Base-by-base conservation (phyloP, 257 asterid genomes). In the Pogostemon cablin region DNA sequence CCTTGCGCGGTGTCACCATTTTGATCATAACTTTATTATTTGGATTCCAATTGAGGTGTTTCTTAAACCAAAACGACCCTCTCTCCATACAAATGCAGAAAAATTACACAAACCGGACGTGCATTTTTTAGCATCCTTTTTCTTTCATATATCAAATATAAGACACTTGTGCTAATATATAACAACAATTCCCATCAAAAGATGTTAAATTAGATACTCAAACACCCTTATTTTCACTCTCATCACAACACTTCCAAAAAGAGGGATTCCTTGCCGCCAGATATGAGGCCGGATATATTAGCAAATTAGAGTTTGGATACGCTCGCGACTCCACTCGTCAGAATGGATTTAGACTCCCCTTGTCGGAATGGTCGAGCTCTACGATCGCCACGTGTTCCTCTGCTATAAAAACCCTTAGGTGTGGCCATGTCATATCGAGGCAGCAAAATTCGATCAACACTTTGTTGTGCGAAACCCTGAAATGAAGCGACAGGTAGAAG, bases 361-460 rank as follows among this genome's bases (percentile, higher is more conserved):
- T 2, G 98, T 74, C 11, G 97, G 95, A 1, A 85, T 90, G 11
- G 99, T 95, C 4, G 93, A 86, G 71, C 80, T 79, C 72, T 91
- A 88, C 81, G 85, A 87, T 68, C 87, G 97, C 3, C 98, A 95
- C 78, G 93, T 91, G 49, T 95, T 91, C 72, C 79, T 95, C 39
- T 89, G 99, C 74, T 95, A 95, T 78, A 95, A 95, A 84, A 83
- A 88, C 68, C 98, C 96, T 34, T 84, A 75, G 77, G 97, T 88
- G 60, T 95, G 99, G 99, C 99, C 98, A 34, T 83, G 93, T 2
- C 91, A 93, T 60, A 88, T 95, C 76, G 93, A 95, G 86, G 99
- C 96, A 20, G 90, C 99, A 7, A 97, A 95, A 57, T 95, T 91
- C 79, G 99, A 95, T 85, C 92, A 97, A 75, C 86, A 87, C 95